Base-by-base conservation (phyloP, 1,139 yeast species). In the Kurtzmaniella quercitrusa region DNA sequence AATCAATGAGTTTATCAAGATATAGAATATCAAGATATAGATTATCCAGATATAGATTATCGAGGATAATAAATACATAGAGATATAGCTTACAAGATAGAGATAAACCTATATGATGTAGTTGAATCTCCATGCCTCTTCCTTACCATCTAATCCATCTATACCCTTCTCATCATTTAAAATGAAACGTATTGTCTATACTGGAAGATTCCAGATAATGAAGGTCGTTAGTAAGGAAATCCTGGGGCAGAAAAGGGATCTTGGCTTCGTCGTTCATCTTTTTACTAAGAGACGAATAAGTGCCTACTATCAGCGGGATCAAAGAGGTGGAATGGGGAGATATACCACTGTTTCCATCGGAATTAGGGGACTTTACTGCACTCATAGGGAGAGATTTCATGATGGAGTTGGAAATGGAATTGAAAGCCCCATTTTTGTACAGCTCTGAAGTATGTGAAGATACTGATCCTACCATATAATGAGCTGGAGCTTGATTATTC, bases 231-330 rank as follows among this genome's bases (percentile, higher is more conserved):
- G 55, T 56, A 43, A 72, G 58, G 48, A 72, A 72, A 50, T 72
- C 77, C 31, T 60, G 65, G 3, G 77, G 77, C 53, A 66, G 65
- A 48, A 72, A 71, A 25, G 77, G 77, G 2, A 64, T 55, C 46
- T 68, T 70, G 25, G 61, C 47, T 10, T 65, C 72, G 48, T 65
- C 56, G 8, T 60, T 48, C 67, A 70, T 60, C 44, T 68, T 70
- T 49, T 63, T 65, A 25, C 63, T 59, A 2, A 71, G 61, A 15
- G 68, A 66, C 10, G 75, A 68, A 46, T 68, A 68, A 18, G 65
- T 67, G 7, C 73, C 74, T 11, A 71, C 63, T 11, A 72, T 62
- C 9, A 73, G 67, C 1, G 77, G 77, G 10, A 72, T 60, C 34
- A 71, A 54, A n/a, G 70, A 60, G 0, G 75, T 69, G 2, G 65